These are phyloP conservation scores for Hymenoscyphus infarciens DNA, from an alignment of 2,329 filamentous ascomycete genomes.

Conservation along the genomic window DNA sequence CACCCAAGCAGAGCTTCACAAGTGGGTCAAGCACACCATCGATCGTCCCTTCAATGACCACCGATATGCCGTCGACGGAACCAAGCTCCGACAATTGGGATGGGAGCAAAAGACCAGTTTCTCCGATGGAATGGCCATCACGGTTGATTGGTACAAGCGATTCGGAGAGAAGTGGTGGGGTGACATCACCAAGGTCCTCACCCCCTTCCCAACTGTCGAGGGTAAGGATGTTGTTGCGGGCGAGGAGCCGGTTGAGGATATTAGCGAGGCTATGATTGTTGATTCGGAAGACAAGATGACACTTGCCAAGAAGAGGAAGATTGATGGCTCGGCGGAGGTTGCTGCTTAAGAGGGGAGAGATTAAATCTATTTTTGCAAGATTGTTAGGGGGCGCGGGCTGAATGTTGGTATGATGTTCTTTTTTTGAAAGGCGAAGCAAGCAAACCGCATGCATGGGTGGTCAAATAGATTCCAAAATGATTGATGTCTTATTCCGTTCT, in stretches of 20 bases:
- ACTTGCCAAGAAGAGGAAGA: slow-evolving; percentile 31
- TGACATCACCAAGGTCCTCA: slow-evolving; percentile 65
- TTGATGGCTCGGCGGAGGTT: slow-evolving; percentile 16
- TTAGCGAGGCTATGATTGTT: slow-evolving; percentile 30
- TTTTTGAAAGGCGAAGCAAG: background rate
- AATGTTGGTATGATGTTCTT: slow-evolving; percentile 3
- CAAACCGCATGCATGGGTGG: background rate
- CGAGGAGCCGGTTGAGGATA: slow-evolving; percentile 30
- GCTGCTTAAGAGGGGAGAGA: slow-evolving; percentile 12
- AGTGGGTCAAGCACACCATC: slow-evolving; percentile 70
- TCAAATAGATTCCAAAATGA: slow-evolving; percentile 5
- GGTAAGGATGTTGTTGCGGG: slow-evolving; percentile 48
- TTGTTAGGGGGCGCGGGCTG: background rate
- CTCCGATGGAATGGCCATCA: slow-evolving; percentile 57
- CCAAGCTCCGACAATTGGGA: slow-evolving; percentile 62
- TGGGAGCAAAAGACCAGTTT: slow-evolving; percentile 68
- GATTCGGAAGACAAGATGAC: slow-evolving; percentile 29
- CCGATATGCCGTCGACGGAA: slow-evolving; percentile 68
- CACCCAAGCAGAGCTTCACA: slow-evolving; percentile 50
- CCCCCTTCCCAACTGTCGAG: slow-evolving; percentile 61
- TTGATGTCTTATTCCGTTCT: slow-evolving; percentile 2
- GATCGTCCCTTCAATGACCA: slow-evolving; percentile 78
- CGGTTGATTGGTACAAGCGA: slow-evolving; percentile 66
- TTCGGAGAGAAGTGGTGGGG: slow-evolving; percentile 71
- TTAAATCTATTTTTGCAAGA: background rate